Evolutionary conservation across 805 yeast genomes (phyloP).

Genomic region (Millerozyma miso): DNA sequence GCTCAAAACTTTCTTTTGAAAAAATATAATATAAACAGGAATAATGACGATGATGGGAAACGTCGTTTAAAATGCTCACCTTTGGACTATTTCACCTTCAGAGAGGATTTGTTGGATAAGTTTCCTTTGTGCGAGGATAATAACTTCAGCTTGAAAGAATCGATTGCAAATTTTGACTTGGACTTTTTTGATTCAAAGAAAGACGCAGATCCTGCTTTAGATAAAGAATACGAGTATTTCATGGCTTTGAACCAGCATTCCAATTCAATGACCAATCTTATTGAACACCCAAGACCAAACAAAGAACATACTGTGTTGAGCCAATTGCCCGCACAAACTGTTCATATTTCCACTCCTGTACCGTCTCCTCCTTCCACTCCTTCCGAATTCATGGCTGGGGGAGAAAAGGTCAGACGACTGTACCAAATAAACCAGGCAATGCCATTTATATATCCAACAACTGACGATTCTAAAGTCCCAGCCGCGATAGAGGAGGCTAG

Average conservation of each 20-base stretch:
- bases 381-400: constrained; percentile 43
- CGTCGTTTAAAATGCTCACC: constrained; percentile 60
- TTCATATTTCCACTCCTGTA: constrained; percentile 82
- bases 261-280: constrained; percentile 54
- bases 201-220: constrained; percentile 10
- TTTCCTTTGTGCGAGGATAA: constrained; percentile 66
- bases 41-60: constrained; percentile 16
- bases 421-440: constrained; percentile 64
- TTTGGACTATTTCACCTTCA: constrained; percentile 75
- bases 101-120: constrained; percentile 68
- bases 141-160: constrained; percentile 21
- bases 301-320: constrained; percentile 40
- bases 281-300: constrained; percentile 55
- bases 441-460: constrained; percentile 62
- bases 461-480: constrained; percentile 48
- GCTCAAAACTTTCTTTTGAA: constrained; percentile 46
- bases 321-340: constrained; percentile 47
- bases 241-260: constrained; percentile 42
- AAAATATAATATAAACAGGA: constrained; percentile 33
- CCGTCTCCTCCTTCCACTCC: constrained; percentile 68
- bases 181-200: constrained; percentile 40
- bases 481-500: constrained; percentile 78
- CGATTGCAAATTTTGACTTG: background rate
- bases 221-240: constrained; percentile 25
- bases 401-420: constrained; percentile 47